phyloP scores from a whole-genome alignment of 73 alveolate genomes.

The Paraurostyla sp. region DNA sequence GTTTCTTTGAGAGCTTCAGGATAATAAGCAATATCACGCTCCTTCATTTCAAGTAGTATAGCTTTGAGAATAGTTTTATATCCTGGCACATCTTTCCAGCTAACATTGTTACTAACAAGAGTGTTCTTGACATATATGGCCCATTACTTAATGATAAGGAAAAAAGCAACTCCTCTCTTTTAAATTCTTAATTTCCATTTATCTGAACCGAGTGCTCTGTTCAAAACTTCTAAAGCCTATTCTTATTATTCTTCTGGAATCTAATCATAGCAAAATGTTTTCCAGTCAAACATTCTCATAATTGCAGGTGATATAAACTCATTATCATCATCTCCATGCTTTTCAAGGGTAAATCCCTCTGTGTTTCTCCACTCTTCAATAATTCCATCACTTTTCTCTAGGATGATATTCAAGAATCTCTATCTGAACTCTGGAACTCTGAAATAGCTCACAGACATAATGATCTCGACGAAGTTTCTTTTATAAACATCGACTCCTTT shows the following conservation, averaged over 20 bases:
- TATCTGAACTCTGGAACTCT: slow-evolving; percentile 73
- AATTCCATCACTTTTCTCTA: slow-evolving; percentile 39
- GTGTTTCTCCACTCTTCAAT: slow-evolving; percentile 76
- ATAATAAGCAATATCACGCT: slow-evolving; percentile 80
- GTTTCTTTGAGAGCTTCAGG: slow-evolving; percentile 89
- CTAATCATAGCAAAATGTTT: slow-evolving; percentile 76
- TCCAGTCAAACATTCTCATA: slow-evolving; percentile 86
- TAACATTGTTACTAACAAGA: slow-evolving; percentile 77
- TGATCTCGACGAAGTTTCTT: slow-evolving; percentile 78
- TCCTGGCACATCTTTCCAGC: slow-evolving; percentile 92
- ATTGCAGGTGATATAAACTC: slow-evolving; percentile 17
- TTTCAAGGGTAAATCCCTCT: slow-evolving; percentile 57
- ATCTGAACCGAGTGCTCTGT: slow-evolving; percentile 45
- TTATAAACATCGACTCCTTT: slow-evolving; percentile 87
- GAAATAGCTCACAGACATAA: slow-evolving; percentile 84
- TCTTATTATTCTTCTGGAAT: slow-evolving; percentile 69
- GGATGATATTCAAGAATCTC: slow-evolving; percentile 46
- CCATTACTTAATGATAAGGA: slow-evolving; percentile 85
- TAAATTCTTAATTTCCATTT: slow-evolving; percentile 82
- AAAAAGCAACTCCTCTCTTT: slow-evolving; percentile 92
- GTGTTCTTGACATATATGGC: slow-evolving; percentile 76
- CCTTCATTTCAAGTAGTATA: slow-evolving; percentile 83
- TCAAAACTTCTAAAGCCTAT: slow-evolving; percentile 54
- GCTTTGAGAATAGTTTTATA: slow-evolving; percentile 81
- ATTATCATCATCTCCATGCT: slow-evolving; percentile 1